A percentile compares a stretch with the other conserved stretches of the same genome.
phyloP scores from a whole-genome alignment of 768 basidiomycete genomes.

The Obba rivulosa region DNA sequence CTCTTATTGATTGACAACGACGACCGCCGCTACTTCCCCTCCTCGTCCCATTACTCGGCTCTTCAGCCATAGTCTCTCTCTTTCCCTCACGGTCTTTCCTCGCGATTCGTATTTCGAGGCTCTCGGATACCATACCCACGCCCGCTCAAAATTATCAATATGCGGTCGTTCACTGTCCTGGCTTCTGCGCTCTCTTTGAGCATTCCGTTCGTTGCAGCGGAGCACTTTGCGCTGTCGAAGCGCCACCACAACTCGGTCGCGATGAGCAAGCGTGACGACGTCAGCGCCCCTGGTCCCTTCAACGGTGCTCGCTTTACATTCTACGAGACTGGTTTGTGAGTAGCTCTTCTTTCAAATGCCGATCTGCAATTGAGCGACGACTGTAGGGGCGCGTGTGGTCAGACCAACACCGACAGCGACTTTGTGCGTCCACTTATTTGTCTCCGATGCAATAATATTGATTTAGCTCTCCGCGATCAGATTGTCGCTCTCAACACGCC shows the following conservation, averaged over 20 bases:
- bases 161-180: conserved; percentile 20
- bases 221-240: conserved; percentile 23
- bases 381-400: conserved; percentile 28
- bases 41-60: background rate
- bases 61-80: conserved; percentile 3
- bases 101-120: background rate
- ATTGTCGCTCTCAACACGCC: conserved; percentile 32
- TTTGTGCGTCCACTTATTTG: conserved; percentile 21
- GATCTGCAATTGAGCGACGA: background rate
- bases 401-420: conserved; percentile 25
- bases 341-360: background rate
- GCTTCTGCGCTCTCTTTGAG: conserved; percentile 18
- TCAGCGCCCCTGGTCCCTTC: conserved; percentile 10
- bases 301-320: conserved; percentile 27
- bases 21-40: background rate
- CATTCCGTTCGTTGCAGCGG: conserved; percentile 18
- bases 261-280: too few relatives aligned
- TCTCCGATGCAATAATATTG: background rate
- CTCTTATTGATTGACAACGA: too few relatives aligned
- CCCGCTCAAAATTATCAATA: background rate
- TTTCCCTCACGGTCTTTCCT: conserved; percentile 17
- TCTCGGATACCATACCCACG: background rate
- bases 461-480: conserved; percentile 9
- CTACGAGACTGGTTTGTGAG: conserved; percentile 33
- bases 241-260: conserved; percentile 10